Conservation (phyloP, 2,329 filamentous ascomycete genomes). For the Cercospora zeina region DNA sequence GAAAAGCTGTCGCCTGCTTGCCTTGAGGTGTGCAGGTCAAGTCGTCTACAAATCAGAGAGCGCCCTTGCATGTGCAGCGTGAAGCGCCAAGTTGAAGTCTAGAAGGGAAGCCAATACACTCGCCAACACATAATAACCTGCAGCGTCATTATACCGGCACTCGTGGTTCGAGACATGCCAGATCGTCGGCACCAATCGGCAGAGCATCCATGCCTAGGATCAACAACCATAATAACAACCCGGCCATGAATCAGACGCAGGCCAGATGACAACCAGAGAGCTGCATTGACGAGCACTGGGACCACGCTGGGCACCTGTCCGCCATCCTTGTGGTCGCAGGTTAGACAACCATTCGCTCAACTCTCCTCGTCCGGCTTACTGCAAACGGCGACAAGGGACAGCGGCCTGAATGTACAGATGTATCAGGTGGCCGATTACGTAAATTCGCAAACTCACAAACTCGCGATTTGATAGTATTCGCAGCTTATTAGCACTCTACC, state of each 20-base stretch:
- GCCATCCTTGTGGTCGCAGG: constrained; percentile 6
- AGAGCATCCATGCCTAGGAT: background rate
- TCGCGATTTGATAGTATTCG: too few relatives aligned
- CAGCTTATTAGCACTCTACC: too few relatives aligned
- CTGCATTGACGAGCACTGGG: background rate
- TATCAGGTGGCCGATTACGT: too few relatives aligned
- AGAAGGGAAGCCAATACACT: too few relatives aligned
- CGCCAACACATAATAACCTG: too few relatives aligned
- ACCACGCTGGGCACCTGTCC: constrained; percentile 8
- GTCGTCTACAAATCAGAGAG: too few relatives aligned
- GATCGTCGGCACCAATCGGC: background rate
- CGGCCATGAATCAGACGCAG: background rate
- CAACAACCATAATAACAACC: background rate
- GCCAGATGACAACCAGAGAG: background rate
- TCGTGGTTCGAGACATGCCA: background rate
- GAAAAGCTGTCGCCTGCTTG: background rate
- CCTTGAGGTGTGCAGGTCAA: background rate
- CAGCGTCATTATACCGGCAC: background rate
- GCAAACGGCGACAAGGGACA: constrained; percentile 7
- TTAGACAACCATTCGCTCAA: constrained; percentile 12
- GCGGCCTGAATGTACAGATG: too few relatives aligned
- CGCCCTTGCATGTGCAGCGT: too few relatives aligned
- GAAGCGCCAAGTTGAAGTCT: too few relatives aligned
- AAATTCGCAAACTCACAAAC: too few relatives aligned
- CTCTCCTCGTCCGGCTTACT: constrained; percentile 9